phyloP scores from a whole-genome alignment of 371 early-diverging fungal species.

The Apophysomyces variabilis region DNA sequence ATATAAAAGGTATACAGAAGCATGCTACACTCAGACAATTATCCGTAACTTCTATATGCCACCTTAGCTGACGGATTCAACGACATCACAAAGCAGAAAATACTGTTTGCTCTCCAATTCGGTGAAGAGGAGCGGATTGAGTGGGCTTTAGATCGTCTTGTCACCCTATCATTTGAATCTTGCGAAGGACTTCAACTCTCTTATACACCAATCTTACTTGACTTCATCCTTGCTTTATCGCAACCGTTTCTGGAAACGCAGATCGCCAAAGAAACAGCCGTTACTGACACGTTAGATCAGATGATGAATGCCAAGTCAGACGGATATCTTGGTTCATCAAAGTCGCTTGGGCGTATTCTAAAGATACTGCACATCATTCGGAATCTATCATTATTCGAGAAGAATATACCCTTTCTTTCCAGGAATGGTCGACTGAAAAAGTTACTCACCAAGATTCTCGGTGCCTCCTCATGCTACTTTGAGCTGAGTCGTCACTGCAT shows the following conservation, averaged over 20 bases:
- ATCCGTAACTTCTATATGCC: not conserved
- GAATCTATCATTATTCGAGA: constrained; percentile 56
- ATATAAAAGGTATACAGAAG: too few relatives aligned
- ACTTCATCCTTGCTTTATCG: constrained; percentile 53
- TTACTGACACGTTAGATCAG: not conserved
- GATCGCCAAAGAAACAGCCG: not conserved
- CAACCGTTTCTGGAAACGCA: constrained; percentile 50
- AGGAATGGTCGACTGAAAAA: constrained; percentile 52
- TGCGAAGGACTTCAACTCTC: constrained; percentile 61
- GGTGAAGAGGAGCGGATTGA: constrained; percentile 78
- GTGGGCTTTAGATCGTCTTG: constrained; percentile 79
- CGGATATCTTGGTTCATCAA: not conserved
- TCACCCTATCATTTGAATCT: constrained; percentile 61
- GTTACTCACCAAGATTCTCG: constrained; percentile 59
- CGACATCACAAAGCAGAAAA: constrained; percentile 71
- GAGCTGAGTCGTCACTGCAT: constrained; percentile 71
- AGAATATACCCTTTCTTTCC: constrained; percentile 49
- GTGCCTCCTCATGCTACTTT: constrained; percentile 61
- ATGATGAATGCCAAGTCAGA: not conserved
- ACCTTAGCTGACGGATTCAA: constrained; percentile 49
- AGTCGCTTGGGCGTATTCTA: constrained; percentile 54
- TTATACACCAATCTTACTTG: constrained; percentile 67
- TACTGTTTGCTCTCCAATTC: constrained; percentile 75
- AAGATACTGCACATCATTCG: constrained; percentile 68
- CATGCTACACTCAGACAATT: not conserved